Evolutionary conservation across 116 monocot species (phyloP), one percentile per base, ranked within the genome.

Genomic region (Posidonia oceanica): DNA sequence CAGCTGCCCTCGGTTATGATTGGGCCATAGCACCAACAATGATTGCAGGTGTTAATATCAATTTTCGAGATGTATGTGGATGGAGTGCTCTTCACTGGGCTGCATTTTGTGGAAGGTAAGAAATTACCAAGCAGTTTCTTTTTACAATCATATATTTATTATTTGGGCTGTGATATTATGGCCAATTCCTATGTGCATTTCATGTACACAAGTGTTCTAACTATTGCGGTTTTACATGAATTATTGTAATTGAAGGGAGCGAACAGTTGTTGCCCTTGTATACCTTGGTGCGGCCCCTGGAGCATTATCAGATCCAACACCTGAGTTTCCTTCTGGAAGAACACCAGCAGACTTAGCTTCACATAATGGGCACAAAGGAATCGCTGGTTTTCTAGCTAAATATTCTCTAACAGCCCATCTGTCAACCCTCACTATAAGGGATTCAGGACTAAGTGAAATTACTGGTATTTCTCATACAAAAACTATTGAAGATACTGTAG

Each of bases 31-130:
- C 75, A 63, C 93, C 97, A 15, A 89, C 75, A 42, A 63, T 87
- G 51, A 72, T 68, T 72, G 83, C 89, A 52, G 97, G 99, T 69
- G 88, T 99, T 40, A 93, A 70, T 78, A 81, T 99, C 6, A 91
- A 99, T 68, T 99, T 93, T 54, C 84, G 99, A 66, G 99, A 99
- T 84, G 74, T 75, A 5, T 82, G 67, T 83, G 99, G 99, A n/a
- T 97, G 92, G 97, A 97, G 92, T 78, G 97, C 97, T 10, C 85
- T 97, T 73, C 97, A 97, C 63, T 97, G 97, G 97, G 97, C 97
- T 55, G 92, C 97, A 67, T 92, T 53, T 69, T 89, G 73, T 79
- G 99, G 93, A 59, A 90, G 98, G 98, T 98, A 75, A 71, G 89
- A 59, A 41, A 41, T 56, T 40, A 29, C 56, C 58, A 17, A 17